These are phyloP conservation scores for Lodderomyces elongisporus DNA, from an alignment of 1,139 yeast species.

Conservation along the genomic window DNA sequence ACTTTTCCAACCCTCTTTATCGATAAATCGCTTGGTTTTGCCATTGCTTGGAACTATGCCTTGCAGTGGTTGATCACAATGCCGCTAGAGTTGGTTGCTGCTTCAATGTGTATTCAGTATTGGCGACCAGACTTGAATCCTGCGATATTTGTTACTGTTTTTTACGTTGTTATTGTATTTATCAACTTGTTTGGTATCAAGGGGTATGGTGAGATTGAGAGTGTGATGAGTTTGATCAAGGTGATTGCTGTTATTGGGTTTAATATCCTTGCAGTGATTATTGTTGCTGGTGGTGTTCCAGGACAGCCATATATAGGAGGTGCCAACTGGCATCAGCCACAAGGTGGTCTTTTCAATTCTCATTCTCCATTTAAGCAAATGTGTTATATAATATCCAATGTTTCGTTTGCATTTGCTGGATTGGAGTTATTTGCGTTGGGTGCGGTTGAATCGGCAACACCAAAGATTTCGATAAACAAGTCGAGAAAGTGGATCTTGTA, in stretches of 20 bases:
- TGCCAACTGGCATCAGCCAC: conserved; percentile 27
- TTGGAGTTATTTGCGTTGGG: conserved; percentile 32
- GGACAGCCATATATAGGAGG: conserved; percentile 28
- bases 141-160: conserved; percentile 28
- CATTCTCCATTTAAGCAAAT: conserved; percentile 24
- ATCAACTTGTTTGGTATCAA: conserved; percentile 32
- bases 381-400: conserved; percentile 21
- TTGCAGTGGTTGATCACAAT: conserved; percentile 36
- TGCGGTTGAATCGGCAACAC: conserved; percentile 32
- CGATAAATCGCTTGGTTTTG: conserved; percentile 35
- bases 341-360: conserved; percentile 26
- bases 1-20: conserved; percentile 34
- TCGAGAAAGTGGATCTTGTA: conserved; percentile 35
- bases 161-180: conserved; percentile 24
- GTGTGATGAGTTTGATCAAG: conserved; percentile 26
- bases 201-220: conserved; percentile 36
- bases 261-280: conserved; percentile 24
- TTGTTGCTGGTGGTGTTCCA: conserved; percentile 33
- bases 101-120: conserved; percentile 30
- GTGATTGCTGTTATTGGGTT: conserved; percentile 31
- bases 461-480: conserved; percentile 28
- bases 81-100: conserved; percentile 38
- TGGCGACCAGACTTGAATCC: conserved; percentile 26
- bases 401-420: conserved; percentile 24
- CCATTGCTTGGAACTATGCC: conserved; percentile 42